Conservation (phyloP, 257 asterid species). For the Nicotiana sylvestris region DNA sequence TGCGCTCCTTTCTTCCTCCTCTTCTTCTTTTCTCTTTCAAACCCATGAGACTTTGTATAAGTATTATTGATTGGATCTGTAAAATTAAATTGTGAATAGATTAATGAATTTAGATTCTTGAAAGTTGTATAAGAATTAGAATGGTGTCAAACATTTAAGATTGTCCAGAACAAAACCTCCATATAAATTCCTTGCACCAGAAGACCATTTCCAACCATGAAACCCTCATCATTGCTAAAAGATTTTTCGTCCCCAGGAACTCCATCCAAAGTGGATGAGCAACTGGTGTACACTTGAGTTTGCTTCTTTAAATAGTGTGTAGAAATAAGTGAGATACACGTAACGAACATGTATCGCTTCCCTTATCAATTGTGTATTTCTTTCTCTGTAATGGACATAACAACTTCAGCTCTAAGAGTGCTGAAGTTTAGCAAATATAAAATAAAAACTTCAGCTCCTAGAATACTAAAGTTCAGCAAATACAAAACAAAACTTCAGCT, state of each 20-base stretch:
- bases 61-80: too few relatives aligned
- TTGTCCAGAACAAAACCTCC: constrained; percentile 46
- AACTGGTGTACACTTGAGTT: constrained; percentile 74
- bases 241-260: constrained; percentile 75
- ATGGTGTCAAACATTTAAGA: not conserved
- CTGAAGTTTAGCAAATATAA: too few relatives aligned
- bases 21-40: too few relatives aligned
- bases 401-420: not conserved
- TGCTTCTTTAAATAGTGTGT: constrained; percentile 94
- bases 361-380: constrained; percentile 66
- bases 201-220: constrained; percentile 89
- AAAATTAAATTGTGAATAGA: not conserved
- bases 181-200: constrained; percentile 94
- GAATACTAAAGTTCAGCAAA: too few relatives aligned
- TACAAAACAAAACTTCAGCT: too few relatives aligned
- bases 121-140: not conserved
- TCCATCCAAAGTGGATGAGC: constrained; percentile 97
- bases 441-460: too few relatives aligned
- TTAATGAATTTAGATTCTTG: not conserved
- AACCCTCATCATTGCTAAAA: constrained; percentile 83
- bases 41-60: too few relatives aligned
- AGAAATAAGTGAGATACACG: constrained; percentile 83
- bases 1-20: too few relatives aligned
- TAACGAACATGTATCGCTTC: constrained; percentile 88
- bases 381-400: constrained; percentile 49